Evolutionary conservation across 805 yeast species (phyloP), one percentile per base, ranked within the genome.

Genomic region (Metschnikowia reukaufii): DNA sequence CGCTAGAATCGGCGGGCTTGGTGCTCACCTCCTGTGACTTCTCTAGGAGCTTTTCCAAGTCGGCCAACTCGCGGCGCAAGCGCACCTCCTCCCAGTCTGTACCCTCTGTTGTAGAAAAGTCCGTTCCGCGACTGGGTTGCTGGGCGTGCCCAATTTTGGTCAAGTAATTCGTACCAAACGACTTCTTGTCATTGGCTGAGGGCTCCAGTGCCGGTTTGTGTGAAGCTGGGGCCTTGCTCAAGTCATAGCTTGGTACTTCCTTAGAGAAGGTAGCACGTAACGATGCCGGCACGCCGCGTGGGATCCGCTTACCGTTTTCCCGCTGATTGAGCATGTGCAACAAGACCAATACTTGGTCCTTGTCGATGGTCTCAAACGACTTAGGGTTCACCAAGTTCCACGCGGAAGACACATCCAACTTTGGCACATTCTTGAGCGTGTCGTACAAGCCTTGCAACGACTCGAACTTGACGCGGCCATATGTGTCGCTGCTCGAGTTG

Each of bases 381-480:
- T 87, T 86, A 9, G 99, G 98, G 61, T 94, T 94, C 44, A 94
- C 96, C 48, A 94, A 72, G 64, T 88, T 89, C 98, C 99, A 94
- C 2, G 97, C 96, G 39, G 87, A 84, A 23, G 90, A 80, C 6
- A 90, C 76, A 64, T 91, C 99, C 4, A 91, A 78, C 45, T 82
- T 79, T 9, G 97, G 96, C 10, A 94, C 87, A 50, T 81, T 81
- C 29, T 68, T 65, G 47, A 92, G 77, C 17, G 89, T 79, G 33
- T 74, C 64, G 67, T 88, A 92, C 36, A 94, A 73, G 25, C 79
- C 84, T 9, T 78, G 70, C 48, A 94, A 72, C 1, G 91, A 75
- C 34, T 84, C 84, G 61, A 86, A 92, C 30, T 83, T 75, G 36
- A 90, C 82, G 50, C 96, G 75, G 8, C 98, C 98, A 52, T 79